Evolutionary conservation across 1,139 yeast species (phyloP).

Genomic region (Scheffersomyces insectosa): DNA sequence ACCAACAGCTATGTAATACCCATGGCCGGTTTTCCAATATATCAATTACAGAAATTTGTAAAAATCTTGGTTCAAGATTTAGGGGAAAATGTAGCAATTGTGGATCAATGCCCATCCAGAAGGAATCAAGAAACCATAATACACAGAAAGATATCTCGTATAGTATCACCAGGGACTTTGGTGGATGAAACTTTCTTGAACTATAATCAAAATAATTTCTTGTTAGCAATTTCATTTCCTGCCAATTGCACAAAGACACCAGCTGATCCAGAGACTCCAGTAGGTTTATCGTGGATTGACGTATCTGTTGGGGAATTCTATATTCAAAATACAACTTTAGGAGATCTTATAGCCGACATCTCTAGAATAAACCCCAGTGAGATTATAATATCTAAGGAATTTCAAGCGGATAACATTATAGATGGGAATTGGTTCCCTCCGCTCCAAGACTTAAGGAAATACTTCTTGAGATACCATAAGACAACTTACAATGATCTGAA

Average conservation of each 20-base stretch:
- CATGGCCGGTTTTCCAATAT: slow-evolving; percentile 89
- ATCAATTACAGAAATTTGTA: slow-evolving; percentile 70
- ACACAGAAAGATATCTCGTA: slow-evolving; percentile 71
- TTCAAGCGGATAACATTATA: slow-evolving; percentile 31
- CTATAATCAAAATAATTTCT: slow-evolving; percentile 66
- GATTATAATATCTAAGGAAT: slow-evolving; percentile 48
- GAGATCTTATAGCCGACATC: slow-evolving; percentile 58
- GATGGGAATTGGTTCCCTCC: slow-evolving; percentile 59
- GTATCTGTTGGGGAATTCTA: slow-evolving; percentile 78
- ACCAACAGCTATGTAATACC: slow-evolving; percentile 56
- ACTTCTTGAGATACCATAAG: slow-evolving; percentile 57
- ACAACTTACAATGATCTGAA: slow-evolving; percentile 33
- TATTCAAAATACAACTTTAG: slow-evolving; percentile 60
- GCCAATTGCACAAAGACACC: slow-evolving; percentile 41
- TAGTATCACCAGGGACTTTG: slow-evolving; percentile 91
- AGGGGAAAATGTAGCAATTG: slow-evolving; percentile 72
- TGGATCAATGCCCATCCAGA: slow-evolving; percentile 60
- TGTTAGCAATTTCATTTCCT: slow-evolving; percentile 66
- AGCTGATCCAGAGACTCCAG: slow-evolving; percentile 46
- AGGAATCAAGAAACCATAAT: slow-evolving; percentile 35
- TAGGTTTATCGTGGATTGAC: slow-evolving; percentile 90
- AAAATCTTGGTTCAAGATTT: slow-evolving; percentile 69
- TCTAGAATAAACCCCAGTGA: slow-evolving; percentile 71
- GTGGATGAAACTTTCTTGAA: slow-evolving; percentile 85
- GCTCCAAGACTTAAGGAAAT: slow-evolving; percentile 59